Evolutionary conservation across 2,329 filamentous ascomycete species (phyloP).

Genomic region (Apiospora hydei): DNA sequence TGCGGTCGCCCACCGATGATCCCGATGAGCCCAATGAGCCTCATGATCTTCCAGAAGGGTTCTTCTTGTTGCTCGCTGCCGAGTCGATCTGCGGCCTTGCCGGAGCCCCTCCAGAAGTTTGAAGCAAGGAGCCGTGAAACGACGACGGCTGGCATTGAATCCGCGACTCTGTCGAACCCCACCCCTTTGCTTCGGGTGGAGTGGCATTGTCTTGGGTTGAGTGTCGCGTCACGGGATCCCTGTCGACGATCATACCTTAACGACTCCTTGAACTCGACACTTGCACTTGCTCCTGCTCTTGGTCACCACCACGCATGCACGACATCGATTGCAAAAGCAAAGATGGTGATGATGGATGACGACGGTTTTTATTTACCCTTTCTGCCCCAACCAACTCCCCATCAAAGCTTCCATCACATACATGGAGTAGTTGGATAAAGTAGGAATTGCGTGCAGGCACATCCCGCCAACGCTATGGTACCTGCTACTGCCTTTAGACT

Average conservation of each 20-base stretch:
- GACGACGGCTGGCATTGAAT: not conserved
- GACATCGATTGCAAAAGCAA: not conserved
- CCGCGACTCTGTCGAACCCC: not conserved
- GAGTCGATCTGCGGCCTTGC: not conserved
- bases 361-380: no score
- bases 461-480: not conserved
- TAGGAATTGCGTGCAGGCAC: not conserved
- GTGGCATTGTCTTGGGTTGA: constrained; percentile 14
- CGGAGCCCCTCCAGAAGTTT: not conserved
- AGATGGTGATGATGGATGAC: no score
- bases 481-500: no score
- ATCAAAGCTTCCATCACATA: no score
- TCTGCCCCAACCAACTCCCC: no score
- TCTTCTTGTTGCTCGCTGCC: not conserved
- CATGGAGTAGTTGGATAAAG: not conserved
- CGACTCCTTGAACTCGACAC: not conserved
- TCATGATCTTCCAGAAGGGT: not conserved
- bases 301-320: no score
- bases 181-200: not conserved
- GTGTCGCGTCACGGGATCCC: constrained; percentile 4
- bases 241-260: not conserved
- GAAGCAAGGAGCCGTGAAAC: constrained; percentile 12
- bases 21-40: not conserved
- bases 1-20: not conserved
- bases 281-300: not conserved